Percentiles rank a stretch among this genome's conserved stretches.
Conservation (phyloP, 1,284 basidiomycete species). For the Puccinia hordei region DNA sequence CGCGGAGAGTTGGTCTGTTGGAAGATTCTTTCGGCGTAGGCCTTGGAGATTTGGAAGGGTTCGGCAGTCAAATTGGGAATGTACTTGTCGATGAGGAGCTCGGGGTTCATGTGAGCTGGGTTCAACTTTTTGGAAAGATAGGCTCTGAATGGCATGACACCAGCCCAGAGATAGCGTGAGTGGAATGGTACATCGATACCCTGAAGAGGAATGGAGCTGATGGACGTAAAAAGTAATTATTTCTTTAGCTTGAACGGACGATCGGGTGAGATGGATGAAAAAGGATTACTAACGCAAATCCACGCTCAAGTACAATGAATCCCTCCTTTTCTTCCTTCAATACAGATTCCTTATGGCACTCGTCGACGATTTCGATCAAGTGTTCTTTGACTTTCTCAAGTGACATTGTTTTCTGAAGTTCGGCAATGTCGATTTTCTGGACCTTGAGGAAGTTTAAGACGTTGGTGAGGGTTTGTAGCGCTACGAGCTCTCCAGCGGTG, state of each 20-base stretch:
- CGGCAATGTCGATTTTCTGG: conserved; percentile 92
- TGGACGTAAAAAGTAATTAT: neutral
- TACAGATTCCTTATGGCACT: conserved; percentile 72
- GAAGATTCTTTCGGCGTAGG: conserved; percentile 91
- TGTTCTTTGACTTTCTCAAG: conserved; percentile 89
- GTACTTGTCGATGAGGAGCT: conserved; percentile 88
- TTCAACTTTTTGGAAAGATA: conserved; percentile 98
- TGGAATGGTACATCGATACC: conserved; percentile 99
- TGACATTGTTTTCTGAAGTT: conserved; percentile 78
- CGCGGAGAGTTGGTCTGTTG: conserved; percentile 81
- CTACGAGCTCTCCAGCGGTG: conserved; percentile 90
- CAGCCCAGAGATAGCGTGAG: conserved; percentile 96
- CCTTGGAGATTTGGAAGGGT: conserved; percentile 85
- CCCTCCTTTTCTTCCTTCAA: conserved; percentile 75
- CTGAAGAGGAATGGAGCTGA: conserved; percentile 77
- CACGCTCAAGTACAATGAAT: conserved; percentile 91
- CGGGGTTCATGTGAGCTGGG: conserved; percentile 81
- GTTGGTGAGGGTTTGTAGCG: conserved; percentile 89
- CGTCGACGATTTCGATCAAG: conserved; percentile 83
- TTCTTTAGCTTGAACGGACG: neutral
- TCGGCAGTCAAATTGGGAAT: conserved; percentile 95
- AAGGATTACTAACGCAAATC: conserved; percentile 71
- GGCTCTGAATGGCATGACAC: conserved; percentile 93
- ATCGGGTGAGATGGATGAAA: neutral
- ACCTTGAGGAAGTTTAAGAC: conserved; percentile 95